Evolutionary conservation across 1,284 basidiomycete species (phyloP).

Genomic region (Ustilago trichophora): DNA sequence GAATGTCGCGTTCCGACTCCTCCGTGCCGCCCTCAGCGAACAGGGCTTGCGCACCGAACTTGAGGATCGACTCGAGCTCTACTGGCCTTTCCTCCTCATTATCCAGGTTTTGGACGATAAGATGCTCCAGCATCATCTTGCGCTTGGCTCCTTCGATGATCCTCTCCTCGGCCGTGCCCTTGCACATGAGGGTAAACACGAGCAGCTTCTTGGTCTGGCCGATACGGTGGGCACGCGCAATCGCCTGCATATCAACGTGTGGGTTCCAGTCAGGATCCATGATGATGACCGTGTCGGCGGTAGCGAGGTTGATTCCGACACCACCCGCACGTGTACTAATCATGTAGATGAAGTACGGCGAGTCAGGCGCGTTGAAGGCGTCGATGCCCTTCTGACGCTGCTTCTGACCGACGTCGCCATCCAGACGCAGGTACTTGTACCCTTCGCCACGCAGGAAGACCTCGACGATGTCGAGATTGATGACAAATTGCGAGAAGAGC

Average conservation of each 20-base stretch:
- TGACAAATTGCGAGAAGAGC: slow-evolving; percentile 64
- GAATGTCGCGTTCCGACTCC: slow-evolving; percentile 59
- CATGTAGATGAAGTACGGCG: slow-evolving; percentile 70
- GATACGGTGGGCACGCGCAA: slow-evolving; percentile 82
- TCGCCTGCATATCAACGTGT: slow-evolving; percentile 83
- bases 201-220: slow-evolving; percentile 67
- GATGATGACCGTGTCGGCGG: slow-evolving; percentile 88
- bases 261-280: slow-evolving; percentile 95
- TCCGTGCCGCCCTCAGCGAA: slow-evolving; percentile 63
- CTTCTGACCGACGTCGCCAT: slow-evolving; percentile 33
- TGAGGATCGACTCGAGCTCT: slow-evolving; percentile 63
- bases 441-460: slow-evolving; percentile 62
- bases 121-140: slow-evolving; percentile 66
- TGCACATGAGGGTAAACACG: slow-evolving; percentile 67
- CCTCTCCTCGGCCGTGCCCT: slow-evolving; percentile 67
- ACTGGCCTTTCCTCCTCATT: slow-evolving; percentile 56
- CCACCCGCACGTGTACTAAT: slow-evolving; percentile 67
- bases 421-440: slow-evolving; percentile 64
- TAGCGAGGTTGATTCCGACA: slow-evolving; percentile 68
- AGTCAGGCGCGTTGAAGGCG: slow-evolving; percentile 84
- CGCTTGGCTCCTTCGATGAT: slow-evolving; percentile 64
- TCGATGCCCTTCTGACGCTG: slow-evolving; percentile 74
- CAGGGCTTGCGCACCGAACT: slow-evolving; percentile 65
- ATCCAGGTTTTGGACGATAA: slow-evolving; percentile 63
- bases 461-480: slow-evolving; percentile 66